Conservation (phyloP, 345 rosid species). For the Linum tenue region DNA sequence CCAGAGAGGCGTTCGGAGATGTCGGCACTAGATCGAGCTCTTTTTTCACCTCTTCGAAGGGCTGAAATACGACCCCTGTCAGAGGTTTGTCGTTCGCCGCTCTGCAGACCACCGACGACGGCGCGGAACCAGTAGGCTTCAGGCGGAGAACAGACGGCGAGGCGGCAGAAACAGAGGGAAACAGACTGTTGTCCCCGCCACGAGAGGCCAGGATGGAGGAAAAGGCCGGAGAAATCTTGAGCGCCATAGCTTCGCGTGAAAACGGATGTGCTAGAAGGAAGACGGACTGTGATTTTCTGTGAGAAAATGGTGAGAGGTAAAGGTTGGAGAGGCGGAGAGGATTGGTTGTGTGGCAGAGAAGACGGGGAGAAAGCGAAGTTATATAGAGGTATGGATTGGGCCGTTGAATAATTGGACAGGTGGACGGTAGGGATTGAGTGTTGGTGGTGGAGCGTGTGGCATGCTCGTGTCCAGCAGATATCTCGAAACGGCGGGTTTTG, state of each 20-base stretch:
- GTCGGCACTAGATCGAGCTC: conserved; percentile 43
- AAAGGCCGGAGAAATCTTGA: conserved; percentile 32
- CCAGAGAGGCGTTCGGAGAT: conserved; percentile 42
- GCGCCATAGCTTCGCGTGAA: conserved; percentile 27
- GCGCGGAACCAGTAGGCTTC: conserved; percentile 22
- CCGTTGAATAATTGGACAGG: conserved; percentile 37
- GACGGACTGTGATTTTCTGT: background rate
- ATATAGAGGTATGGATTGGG: conserved; percentile 11
- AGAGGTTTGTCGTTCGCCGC: conserved; percentile 22
- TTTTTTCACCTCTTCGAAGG: conserved; percentile 72
- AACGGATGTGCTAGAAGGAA: background rate
- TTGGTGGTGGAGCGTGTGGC: conserved; percentile 59
- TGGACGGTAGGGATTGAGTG: conserved; percentile 12
- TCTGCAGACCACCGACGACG: background rate
- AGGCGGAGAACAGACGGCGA: conserved; percentile 6
- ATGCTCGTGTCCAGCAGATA: conserved; percentile 33
- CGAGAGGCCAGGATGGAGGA: conserved; percentile 24
- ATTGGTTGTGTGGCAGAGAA: background rate
- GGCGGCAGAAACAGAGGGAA: conserved; percentile 3
- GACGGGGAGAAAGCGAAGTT: conserved; percentile 20
- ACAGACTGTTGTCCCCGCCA: conserved; percentile 13
- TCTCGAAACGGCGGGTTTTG: background rate
- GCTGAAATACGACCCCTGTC: conserved; percentile 60
- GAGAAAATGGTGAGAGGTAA: conserved; percentile 5
- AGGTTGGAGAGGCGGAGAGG: background rate